Percentiles rank a stretch among this genome's conserved stretches.
Conservation (phyloP, 371 early-diverging fungal species). For the Saksenaea oblongispora region DNA sequence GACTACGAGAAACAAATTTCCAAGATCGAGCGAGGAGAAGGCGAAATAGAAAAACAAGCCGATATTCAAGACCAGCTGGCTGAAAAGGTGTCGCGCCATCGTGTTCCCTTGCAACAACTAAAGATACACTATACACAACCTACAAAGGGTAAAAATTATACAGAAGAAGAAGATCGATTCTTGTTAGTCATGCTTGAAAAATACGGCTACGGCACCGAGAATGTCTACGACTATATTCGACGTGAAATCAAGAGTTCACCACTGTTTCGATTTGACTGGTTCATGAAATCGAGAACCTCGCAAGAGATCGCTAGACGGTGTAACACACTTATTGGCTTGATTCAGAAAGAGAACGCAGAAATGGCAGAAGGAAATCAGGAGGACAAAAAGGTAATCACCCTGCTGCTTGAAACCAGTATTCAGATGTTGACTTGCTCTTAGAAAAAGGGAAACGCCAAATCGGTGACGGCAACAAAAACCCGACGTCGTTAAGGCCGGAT, state of each 20-base stretch:
- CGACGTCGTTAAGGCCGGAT: not conserved
- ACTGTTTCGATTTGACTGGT: conserved; percentile 97
- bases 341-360: conserved; percentile 64
- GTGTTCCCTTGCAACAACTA: conserved; percentile 84
- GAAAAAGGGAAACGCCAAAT: not conserved
- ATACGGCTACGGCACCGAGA: conserved; percentile 88
- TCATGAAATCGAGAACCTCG: conserved; percentile 91
- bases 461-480: not conserved
- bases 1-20: conserved; percentile 87
- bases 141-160: conserved; percentile 87
- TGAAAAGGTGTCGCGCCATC: conserved; percentile 69
- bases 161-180: conserved; percentile 97
- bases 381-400: conserved; percentile 45
- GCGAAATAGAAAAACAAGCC: conserved; percentile 71
- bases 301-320: conserved; percentile 81
- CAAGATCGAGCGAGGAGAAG: conserved; percentile 90
- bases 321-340: conserved; percentile 69
- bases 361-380: conserved; percentile 39
- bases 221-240: conserved; percentile 89
- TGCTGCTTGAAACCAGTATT: no score
- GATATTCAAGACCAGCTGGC: conserved; percentile 83
- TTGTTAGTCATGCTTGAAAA: conserved; percentile 87
- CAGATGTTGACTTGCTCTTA: not conserved
- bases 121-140: conserved; percentile 80
- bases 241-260: conserved; percentile 83